These are phyloP conservation scores for Venturia pyrina DNA, from an alignment of 2,329 filamentous ascomycete species.

Conservation along the genomic window DNA sequence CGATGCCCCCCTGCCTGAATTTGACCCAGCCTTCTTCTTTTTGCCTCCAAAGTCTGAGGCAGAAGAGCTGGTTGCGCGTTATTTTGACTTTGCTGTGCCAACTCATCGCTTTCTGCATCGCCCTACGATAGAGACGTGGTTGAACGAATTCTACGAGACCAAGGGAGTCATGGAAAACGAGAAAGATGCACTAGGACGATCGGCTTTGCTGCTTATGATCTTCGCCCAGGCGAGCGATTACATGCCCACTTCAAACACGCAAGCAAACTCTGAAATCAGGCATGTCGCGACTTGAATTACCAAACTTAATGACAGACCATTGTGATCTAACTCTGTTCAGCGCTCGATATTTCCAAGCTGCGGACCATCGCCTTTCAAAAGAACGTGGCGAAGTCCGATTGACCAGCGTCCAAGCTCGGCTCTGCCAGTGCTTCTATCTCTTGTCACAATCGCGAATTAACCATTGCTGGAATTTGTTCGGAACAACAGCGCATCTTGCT, in stretches of 20 bases:
- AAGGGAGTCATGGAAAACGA: conserved; percentile 30
- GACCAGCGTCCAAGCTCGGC: conserved; percentile 30
- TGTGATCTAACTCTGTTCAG: conserved; percentile 11
- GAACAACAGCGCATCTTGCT: conserved; percentile 27
- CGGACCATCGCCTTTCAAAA: conserved; percentile 24
- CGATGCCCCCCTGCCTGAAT: conserved; percentile 38
- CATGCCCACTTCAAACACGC: conserved; percentile 18
- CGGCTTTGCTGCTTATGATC: conserved; percentile 41
- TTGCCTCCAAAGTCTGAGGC: conserved; percentile 24
- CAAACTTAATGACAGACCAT: background rate
- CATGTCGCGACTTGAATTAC: background rate
- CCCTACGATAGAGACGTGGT: conserved; percentile 29
- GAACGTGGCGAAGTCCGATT: conserved; percentile 25
- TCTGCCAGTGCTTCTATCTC: conserved; percentile 30
- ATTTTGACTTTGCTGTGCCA: conserved; percentile 35
- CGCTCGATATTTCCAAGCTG: conserved; percentile 19
- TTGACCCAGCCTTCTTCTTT: conserved; percentile 34
- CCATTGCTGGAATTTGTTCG: conserved; percentile 29
- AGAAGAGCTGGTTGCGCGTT: conserved; percentile 25
- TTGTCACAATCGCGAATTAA: conserved; percentile 28
- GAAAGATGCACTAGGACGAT: conserved; percentile 32
- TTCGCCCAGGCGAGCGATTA: conserved; percentile 43
- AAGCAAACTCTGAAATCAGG: background rate
- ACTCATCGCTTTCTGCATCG: conserved; percentile 36
- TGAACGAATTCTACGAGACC: conserved; percentile 38